phyloP scores from a whole-genome alignment of 345 rosid genomes.

The Euphorbia tirucalli region DNA sequence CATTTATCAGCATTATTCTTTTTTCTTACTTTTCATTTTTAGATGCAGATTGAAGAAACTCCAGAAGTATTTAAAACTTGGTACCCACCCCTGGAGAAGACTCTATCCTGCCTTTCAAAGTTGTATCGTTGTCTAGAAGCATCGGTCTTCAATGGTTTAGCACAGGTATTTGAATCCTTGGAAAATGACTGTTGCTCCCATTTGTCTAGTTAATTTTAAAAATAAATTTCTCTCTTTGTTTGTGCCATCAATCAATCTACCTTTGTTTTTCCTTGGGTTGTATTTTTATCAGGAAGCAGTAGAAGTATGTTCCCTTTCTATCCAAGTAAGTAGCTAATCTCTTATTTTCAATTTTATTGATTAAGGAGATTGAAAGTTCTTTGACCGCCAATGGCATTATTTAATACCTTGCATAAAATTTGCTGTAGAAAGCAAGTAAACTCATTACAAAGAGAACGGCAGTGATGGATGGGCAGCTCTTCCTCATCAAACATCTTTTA shows the following conservation, averaged over 20 bases:
- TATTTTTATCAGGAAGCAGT: conserved; percentile 81
- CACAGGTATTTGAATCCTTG: conserved; percentile 62
- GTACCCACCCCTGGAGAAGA: conserved; percentile 96
- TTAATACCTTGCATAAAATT: background rate
- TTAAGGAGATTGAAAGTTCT: conserved; percentile 2
- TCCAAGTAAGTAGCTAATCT: conserved; percentile 65
- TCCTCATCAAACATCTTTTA: conserved; percentile 89
- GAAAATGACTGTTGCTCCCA: conserved; percentile 4
- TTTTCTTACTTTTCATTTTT: background rate
- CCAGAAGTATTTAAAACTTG: conserved; percentile 70
- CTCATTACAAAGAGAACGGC: conserved; percentile 72
- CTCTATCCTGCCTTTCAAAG: conserved; percentile 87
- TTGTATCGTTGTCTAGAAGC: conserved; percentile 83
- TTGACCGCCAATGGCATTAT: background rate
- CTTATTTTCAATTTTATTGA: background rate
- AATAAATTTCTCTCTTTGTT: conserved; percentile 7
- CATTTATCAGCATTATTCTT: background rate
- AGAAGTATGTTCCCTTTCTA: conserved; percentile 81
- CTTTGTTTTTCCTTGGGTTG: conserved; percentile 16
- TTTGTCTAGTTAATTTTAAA: conserved; percentile 1
- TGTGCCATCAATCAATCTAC: conserved; percentile 20
- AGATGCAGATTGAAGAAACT: conserved; percentile 59
- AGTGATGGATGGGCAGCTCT: conserved; percentile 91
- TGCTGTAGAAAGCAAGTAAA: conserved; percentile 83
- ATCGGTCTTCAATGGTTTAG: conserved; percentile 88